Base-by-base conservation (phyloP, 306 rosid genomes). In the Ormosia semicastrata region DNA sequence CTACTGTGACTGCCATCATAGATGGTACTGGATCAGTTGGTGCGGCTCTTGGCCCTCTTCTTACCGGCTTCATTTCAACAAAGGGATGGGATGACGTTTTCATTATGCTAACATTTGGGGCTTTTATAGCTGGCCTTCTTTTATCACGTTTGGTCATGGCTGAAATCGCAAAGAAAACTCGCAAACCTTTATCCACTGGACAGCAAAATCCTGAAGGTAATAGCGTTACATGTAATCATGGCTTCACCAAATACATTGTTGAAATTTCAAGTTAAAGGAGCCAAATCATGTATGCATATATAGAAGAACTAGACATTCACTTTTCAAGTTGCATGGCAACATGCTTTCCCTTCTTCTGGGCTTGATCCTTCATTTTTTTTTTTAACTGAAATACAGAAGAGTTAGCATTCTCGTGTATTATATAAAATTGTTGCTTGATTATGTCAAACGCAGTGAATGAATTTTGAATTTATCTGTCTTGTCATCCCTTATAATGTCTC, bases 1-100 rank as follows among this genome's bases (percentile, higher is more conserved):
- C 97, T 47, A 93, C 98, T 0, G 98, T 93, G 14, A 93, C 93
- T 44, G 92, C 98, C 33, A 91, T 93, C 65, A 93, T 94, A 77
- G 98, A 94, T 36, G 98, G 98, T 29, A 94, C 97, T 2, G 95
- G 97, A n/a, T 92, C 98, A 8, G 86, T 88, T 59, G 98, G 98
- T 84, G 97, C 98, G 24, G 91, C 97, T 71, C 83, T 94, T 33
- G 98, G 98, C 17, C 98, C 98, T 80, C 90, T 94, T 87, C 90
- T 94, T 78, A 92, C 97, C 2, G 94, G 95, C 4, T 94, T 91
- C 67, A 75, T 92, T 64, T 91, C 97, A 68, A 89, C 88, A 34
- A 85, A 50, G 82, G 94, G 95, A n/a, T 92, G 98, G 94, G 77
- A 89, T 86, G 79, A 71, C 4, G 98, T 94, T 67, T 91, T 94